Evolutionary conservation across 2,329 filamentous ascomycete species (phyloP).

Genomic region (Polychaeton citri): DNA sequence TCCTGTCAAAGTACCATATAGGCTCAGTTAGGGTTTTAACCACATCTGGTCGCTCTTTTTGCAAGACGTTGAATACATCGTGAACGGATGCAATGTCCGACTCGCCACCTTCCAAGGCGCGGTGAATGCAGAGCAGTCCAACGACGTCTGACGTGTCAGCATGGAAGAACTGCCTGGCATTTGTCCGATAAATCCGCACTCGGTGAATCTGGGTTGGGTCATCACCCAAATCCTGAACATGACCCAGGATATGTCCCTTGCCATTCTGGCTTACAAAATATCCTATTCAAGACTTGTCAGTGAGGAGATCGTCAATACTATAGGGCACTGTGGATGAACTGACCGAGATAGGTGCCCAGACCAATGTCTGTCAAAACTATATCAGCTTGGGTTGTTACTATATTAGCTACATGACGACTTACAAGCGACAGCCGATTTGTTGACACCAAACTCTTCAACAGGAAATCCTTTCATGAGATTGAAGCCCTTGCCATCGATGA

Average conservation of each 20-base stretch:
- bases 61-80: constrained; percentile 68
- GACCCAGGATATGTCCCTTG: constrained; percentile 56
- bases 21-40: constrained; percentile 61
- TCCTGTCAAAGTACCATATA: constrained; percentile 86
- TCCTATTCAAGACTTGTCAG: constrained; percentile 35
- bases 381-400: not conserved
- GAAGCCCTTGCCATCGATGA: not conserved
- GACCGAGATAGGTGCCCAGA: constrained; percentile 54
- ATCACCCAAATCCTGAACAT: constrained; percentile 78
- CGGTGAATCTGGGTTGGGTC: constrained; percentile 70
- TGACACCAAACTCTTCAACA: constrained; percentile 8
- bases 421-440: not conserved
- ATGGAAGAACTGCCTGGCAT: constrained; percentile 76
- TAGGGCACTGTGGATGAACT: no score
- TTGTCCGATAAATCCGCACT: constrained; percentile 82
- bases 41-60: constrained; percentile 62
- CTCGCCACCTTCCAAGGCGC: constrained; percentile 69
- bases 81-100: constrained; percentile 69
- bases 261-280: constrained; percentile 84
- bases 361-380: constrained; percentile 54
- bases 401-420: not conserved
- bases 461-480: constrained; percentile 1
- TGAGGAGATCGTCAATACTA: no score
- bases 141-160: constrained; percentile 73
- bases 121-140: constrained; percentile 67